Base-by-base conservation (phyloP, 176 grass and related monocot genomes). In the Aegilops sharonensis region DNA sequence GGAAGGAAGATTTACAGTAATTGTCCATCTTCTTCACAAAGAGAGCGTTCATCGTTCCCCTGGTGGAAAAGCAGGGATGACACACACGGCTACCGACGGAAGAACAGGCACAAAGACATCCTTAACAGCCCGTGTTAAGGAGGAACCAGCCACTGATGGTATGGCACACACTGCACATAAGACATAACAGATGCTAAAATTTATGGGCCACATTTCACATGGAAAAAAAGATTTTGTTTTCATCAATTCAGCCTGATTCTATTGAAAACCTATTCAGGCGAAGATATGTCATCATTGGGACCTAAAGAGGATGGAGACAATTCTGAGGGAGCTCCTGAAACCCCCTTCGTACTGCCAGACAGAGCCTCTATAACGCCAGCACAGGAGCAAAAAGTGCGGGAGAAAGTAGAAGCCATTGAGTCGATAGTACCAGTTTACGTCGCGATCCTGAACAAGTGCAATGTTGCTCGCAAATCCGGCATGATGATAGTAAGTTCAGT, bases 381-480 rank as follows among this genome's bases (percentile, higher is more conserved):
- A 23, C 87, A 89, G 10, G 54, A 85, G 77, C 80, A 40, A 68
- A 81, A 59, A 11, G 69, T 89, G 18, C 6, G 43, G 40, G 31
- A 85, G 68, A 66, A 40, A 85, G 69, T 81, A 34, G 11, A 35
- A 68, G 30, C 77, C 36, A 85, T 85, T 9, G 30, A 42, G 9
- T 85, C 82, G 2, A 9, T 56, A 75, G 5, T 47, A 20, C 77
- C 88, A 13, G 5, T 89, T 76, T 89, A 80, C 34, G 88, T 85
- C 5, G 47, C 77, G 21, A 18, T 81, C 65, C 75, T 89, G 83
- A 80, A 79, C 30, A 85, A 68, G 11, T 64, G 36, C 59, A 80
- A 81, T 8, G 50, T 57, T 5, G 32, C 32, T 34, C 32, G 32
- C 32, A 34, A 34, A 34, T 34, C 32, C 32, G 32, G 32, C 32